phyloP scores from a whole-genome alignment of 1,139 yeast genomes.

The Hyphopichia fennica region DNA sequence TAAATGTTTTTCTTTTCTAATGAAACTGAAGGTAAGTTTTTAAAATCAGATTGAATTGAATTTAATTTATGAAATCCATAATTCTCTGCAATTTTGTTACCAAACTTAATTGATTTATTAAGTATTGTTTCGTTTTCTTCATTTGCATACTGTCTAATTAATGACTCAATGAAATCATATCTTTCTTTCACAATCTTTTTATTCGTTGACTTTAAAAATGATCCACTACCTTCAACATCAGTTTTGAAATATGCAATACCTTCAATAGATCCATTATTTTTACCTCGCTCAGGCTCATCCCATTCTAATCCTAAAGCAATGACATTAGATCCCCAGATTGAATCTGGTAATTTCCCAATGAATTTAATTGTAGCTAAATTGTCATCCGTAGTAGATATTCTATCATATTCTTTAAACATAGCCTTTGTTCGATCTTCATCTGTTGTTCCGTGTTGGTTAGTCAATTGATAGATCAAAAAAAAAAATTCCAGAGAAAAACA shows the following conservation, averaged over 20 bases:
- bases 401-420: conserved; percentile 29
- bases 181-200: conserved; percentile 23
- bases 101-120: conserved; percentile 36
- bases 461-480: no score
- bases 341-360: conserved; percentile 50
- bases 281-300: conserved; percentile 73
- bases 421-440: no score
- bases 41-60: conserved; percentile 46
- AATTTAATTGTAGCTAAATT: conserved; percentile 64
- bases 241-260: conserved; percentile 61
- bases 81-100: conserved; percentile 57
- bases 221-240: conserved; percentile 45
- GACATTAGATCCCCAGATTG: conserved; percentile 55
- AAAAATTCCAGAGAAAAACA: no score
- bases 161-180: conserved; percentile 46
- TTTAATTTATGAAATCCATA: conserved; percentile 65
- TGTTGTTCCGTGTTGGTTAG: no score
- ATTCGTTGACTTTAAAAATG: conserved; percentile 58
- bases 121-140: conserved; percentile 17
- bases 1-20: conserved; percentile 40
- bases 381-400: conserved; percentile 47
- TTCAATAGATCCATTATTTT: conserved; percentile 71
- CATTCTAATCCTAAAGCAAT: conserved; percentile 80
- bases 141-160: conserved; percentile 48
- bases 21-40: conserved; percentile 47